Evolutionary conservation across 768 basidiomycete genomes (phyloP), one percentile per base, ranked within the genome.

Genomic region (Leccinum sublutescens): DNA sequence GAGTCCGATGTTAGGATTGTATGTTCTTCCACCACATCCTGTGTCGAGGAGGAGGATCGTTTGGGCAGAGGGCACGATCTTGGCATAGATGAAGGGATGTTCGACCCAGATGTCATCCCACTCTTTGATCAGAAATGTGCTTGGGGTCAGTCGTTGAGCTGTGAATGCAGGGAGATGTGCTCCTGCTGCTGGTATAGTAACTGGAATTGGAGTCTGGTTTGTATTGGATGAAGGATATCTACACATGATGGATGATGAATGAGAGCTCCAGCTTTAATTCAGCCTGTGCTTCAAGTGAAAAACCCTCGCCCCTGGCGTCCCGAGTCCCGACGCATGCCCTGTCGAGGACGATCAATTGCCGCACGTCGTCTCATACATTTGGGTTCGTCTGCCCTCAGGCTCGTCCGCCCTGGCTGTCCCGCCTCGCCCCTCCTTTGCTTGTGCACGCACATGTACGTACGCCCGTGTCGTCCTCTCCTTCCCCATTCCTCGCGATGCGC

Each of bases 81-180:
- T 84, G 58, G 74, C 80, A 64, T 83, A 85, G 60, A 85, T 84
- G 68, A 81, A 78, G 3, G 83, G 82, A 54, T 78, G 77, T 64
- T 85, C 83, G 15, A 71, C 71, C 68, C 77, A 85, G 31, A 80
- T 67, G 60, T 84, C 83, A 53, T 82, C 70, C 70, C 77, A 76
- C 67, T 85, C 83, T 55, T 75, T 75, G 71, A 83, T 75, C 29
- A 82, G 76, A 68, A 79, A 80, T 7, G 72, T 75, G 56, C 61
- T 73, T 15, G 64, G 27, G 1, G 75, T 76, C 19, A 79, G 64
- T 11, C 75, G 68, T 33, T 53, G 67, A 8, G 75, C 73, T 21
- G 63, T 74, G 69, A 80, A 79, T 17, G 77, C 75, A 36, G 68
- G 58, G 19, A 58, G 52, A 31, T 52, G 58, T 6, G 27, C 12